Percentiles rank a stretch among this genome's conserved stretches.
Evolutionary conservation across 805 yeast species (phyloP).

Genomic region (Deakozyma indianensis): DNA sequence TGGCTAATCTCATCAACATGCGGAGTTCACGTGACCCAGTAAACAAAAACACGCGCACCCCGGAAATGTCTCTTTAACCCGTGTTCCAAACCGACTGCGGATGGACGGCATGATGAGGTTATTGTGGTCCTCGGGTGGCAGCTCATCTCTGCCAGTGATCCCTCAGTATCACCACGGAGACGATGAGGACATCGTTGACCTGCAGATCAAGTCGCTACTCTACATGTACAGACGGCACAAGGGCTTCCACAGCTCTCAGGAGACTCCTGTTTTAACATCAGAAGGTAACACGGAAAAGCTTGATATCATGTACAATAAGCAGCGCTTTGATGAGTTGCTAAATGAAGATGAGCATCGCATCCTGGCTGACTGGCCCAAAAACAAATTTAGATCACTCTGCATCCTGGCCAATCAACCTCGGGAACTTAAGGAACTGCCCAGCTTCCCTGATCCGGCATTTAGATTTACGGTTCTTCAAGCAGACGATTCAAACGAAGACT

Average conservation of each 20-base stretch:
- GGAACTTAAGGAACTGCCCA: conserved; percentile 19
- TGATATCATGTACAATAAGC: conserved; percentile 40
- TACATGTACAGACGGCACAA: conserved; percentile 37
- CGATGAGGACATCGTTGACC: conserved; percentile 41
- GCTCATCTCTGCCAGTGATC: conserved; percentile 14
- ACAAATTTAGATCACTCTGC: conserved; percentile 49
- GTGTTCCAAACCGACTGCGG: neutral
- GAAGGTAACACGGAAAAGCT: conserved; percentile 25
- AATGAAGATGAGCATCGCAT: conserved; percentile 48
- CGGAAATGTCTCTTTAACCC: neutral
- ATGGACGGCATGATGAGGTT: conserved; percentile 10
- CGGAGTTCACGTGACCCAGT: conserved; percentile 1
- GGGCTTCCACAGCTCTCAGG: neutral
- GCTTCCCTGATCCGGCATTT: conserved; percentile 16
- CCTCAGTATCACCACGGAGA: conserved; percentile 36
- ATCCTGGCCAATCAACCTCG: conserved; percentile 38
- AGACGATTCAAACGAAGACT: conserved; percentile 29
- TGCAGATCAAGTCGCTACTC: conserved; percentile 43
- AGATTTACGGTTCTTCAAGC: conserved; percentile 28
- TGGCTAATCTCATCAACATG: no score
- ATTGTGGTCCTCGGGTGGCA: conserved; percentile 8
- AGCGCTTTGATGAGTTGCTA: conserved; percentile 28
- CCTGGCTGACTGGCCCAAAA: conserved; percentile 49
- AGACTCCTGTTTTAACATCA: conserved; percentile 11
- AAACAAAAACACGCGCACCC: neutral